Evolutionary conservation across 108 stramenopile genomes (phyloP).

Genomic region (Cyclotella distinguenda): DNA sequence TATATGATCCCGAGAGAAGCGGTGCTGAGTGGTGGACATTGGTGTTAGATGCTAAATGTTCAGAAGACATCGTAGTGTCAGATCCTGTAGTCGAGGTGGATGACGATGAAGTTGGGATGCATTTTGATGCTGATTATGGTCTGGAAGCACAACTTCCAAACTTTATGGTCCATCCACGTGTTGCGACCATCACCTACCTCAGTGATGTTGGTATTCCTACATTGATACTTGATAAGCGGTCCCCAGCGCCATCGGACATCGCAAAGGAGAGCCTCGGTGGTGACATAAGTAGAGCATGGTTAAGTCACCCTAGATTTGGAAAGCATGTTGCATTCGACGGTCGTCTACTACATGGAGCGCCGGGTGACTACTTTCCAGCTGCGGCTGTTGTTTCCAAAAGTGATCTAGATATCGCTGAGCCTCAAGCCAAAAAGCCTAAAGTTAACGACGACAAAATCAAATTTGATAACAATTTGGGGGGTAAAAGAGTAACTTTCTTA

Average conservation of each 20-base stretch:
- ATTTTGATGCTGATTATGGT: slow-evolving; percentile 92
- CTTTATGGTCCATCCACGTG: slow-evolving; percentile 72
- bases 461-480: slow-evolving; percentile 1
- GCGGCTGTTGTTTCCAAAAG: slow-evolving; percentile 4
- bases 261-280: slow-evolving; percentile 62
- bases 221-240: slow-evolving; percentile 60
- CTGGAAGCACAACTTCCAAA: slow-evolving; percentile 76
- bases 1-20: slow-evolving; percentile 68
- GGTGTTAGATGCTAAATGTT: slow-evolving; percentile 61
- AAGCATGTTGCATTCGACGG: slow-evolving; percentile 92
- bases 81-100: slow-evolving; percentile 48
- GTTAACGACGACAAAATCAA: slow-evolving; percentile 13
- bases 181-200: slow-evolving; percentile 88
- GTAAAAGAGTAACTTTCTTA: slow-evolving; percentile 81
- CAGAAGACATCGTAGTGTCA: slow-evolving; percentile 17
- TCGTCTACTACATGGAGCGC: slow-evolving; percentile 87
- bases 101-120: slow-evolving; percentile 80
- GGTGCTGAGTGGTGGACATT: slow-evolving; percentile 95
- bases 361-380: slow-evolving; percentile 71
- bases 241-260: slow-evolving; percentile 59
- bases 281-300: slow-evolving; percentile 65
- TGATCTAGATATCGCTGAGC: not conserved
- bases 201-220: slow-evolving; percentile 85
- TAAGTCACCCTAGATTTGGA: slow-evolving; percentile 74
- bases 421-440: slow-evolving; percentile 17